Base-by-base conservation (phyloP, 192 early-diverging fungal species). In the Backusella sp. region DNA sequence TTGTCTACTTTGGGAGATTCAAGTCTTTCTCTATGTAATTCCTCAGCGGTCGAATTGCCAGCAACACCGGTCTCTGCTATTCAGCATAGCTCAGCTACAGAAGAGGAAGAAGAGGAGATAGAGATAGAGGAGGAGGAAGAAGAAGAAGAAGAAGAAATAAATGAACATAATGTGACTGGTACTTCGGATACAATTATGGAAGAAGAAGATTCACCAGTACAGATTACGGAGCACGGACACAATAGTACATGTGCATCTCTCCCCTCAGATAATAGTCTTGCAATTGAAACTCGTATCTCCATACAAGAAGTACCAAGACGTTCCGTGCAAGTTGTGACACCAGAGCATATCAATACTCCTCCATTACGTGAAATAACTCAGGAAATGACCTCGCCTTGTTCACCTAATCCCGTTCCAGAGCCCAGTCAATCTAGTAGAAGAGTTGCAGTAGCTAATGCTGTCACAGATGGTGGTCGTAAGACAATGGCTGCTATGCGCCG, bases 401-500 rank as follows among this genome's bases (percentile, higher is more conserved):
- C n/a, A 69, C 28, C 32, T n/a, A 39, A 35, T 4, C 36, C 68
- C 36, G 11, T 35, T 6, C 68, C 68, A 28, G 56, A 62, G 56
- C 56, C 56, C 12, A 62, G 56, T 28, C 56, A 62, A 28, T 62
- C 56, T 28, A 62, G 53, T 56, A 56, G 26, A 28, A 69, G n/a
- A 37, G 21, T 14, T 23, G 36, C 21, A 19, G 68, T 69, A 21
- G n/a, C 68, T 41, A 39, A 69, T 69, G 36, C 68, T 41, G 37
- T 69, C 8, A 37, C 35, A 39, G 68, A 69, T 69, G 42, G 70
- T 35, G 70, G 70, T 15, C 41, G 70, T 15, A 72, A 72, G 32
- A 42, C 70, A 30, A 72, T 72, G 70, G 70, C 70, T 28, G 44
- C 70, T 49, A 28, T 72, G 14, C 70, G 70, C 7, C 70, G 70